phyloP scores from a whole-genome alignment of 768 basidiomycete genomes.

The Termitomyces heimii region DNA sequence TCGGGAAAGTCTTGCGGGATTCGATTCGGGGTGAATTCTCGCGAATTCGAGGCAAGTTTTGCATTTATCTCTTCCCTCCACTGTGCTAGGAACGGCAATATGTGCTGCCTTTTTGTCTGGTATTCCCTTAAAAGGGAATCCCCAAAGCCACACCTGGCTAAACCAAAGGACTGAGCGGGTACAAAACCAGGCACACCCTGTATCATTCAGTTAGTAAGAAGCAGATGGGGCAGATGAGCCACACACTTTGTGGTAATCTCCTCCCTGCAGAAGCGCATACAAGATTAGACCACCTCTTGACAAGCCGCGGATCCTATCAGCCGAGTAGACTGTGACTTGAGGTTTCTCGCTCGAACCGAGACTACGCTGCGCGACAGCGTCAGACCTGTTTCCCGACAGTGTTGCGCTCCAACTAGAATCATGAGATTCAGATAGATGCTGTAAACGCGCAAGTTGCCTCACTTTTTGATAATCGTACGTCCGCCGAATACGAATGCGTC shows the following conservation, averaged over 20 bases:
- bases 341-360: neutral
- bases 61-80: constrained; percentile 44
- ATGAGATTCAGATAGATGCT: neutral
- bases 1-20: constrained; percentile 51
- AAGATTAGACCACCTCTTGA: constrained; percentile 57
- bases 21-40: constrained; percentile 31
- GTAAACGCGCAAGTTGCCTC: neutral
- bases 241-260: constrained; percentile 43
- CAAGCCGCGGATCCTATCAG: constrained; percentile 29
- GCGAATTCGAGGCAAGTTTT: constrained; percentile 46
- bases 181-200: constrained; percentile 41
- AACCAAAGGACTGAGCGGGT: constrained; percentile 46
- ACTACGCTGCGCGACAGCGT: constrained; percentile 16
- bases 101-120: constrained; percentile 27
- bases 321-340: constrained; percentile 1
- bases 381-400: constrained; percentile 11
- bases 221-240: constrained; percentile 19
- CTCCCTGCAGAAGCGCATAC: constrained; percentile 63
- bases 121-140: constrained; percentile 34
- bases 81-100: constrained; percentile 37
- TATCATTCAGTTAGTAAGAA: neutral
- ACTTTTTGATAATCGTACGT: constrained; percentile 5
- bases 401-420: constrained; percentile 46
- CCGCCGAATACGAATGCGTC: constrained; percentile 46
- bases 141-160: constrained; percentile 62